Base-by-base conservation (phyloP, 139 green algal species). In the Micractinium sp. region DNA sequence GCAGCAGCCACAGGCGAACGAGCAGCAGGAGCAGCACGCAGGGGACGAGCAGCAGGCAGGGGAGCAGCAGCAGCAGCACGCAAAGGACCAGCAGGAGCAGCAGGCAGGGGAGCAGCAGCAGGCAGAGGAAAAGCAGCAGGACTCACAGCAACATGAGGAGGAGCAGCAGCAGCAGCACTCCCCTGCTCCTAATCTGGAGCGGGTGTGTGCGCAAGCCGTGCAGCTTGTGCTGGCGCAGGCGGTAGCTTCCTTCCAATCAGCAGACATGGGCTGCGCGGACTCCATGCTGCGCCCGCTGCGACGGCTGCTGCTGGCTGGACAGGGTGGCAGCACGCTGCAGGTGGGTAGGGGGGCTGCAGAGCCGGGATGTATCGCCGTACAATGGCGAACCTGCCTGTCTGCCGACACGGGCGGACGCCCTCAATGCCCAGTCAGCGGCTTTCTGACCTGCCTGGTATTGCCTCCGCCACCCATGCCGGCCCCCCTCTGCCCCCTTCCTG, bases 221-320 rank as follows among this genome's bases (percentile, higher is more conserved):
- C 66, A 80, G 83, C 66, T 33, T 7, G 16, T 66, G 67, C 67
- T 87, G 83, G 22, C 25, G 0, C 31, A 79, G 38, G 38, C 71
- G 29, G 29, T 79, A 5, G 38, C 22, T 27, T 67, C 67, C 16
- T 81, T 87, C 18, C 38, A 87, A 0, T 27, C 27, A 25, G 83
- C 83, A 7, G 67, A 87, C 39, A n/a, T 47, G 22, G 18, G 18
- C 15, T 19, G 27, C 29, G 7, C 38, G 0, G 7, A 31, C 22
- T 63, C 83, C 3, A 87, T 87, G 83, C 63, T 87, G 83, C 83
- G 71, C 36, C 83, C 83, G 25, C 83, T 87, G 27, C 27, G 67
- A 25, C 73, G 83, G 33, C 83, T 87, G 67, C 36, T 35, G 38
- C 66, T 79, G 83, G 83, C 83, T 14, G 83, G 83, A 66, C 76